phyloP scores from a whole-genome alignment of 805 yeast species.

The Saccharomycopsis sp. region DNA sequence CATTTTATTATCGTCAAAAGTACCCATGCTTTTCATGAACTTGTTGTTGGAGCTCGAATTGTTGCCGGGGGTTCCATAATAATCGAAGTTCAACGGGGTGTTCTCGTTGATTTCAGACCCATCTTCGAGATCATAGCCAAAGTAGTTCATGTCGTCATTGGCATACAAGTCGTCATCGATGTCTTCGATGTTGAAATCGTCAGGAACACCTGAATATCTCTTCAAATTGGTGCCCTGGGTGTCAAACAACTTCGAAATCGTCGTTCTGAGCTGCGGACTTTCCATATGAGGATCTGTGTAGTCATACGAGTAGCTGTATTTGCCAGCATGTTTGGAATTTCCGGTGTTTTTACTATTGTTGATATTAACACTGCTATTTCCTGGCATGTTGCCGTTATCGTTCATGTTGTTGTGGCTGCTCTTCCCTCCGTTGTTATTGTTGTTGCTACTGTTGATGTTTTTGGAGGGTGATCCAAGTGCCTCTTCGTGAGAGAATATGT shows the following conservation, averaged over 20 bases:
- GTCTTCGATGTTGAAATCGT: conserved; percentile 43
- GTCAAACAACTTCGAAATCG: conserved; percentile 69
- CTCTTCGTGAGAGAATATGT: not conserved
- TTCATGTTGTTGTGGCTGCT: conserved; percentile 3
- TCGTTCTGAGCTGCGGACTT: conserved; percentile 45
- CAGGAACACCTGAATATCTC: conserved; percentile 66
- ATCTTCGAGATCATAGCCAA: conserved; percentile 24
- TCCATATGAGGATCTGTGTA: not conserved
- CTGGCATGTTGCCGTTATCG: conserved; percentile 13
- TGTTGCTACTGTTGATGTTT: not conserved
- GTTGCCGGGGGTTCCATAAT: conserved; percentile 4
- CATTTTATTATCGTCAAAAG: conserved; percentile 16
- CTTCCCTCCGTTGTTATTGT: conserved; percentile 8
- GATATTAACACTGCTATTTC: not conserved
- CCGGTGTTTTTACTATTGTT: not conserved
- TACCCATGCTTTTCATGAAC: conserved; percentile 8
- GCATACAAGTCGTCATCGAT: conserved; percentile 38
- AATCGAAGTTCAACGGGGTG: conserved; percentile 19
- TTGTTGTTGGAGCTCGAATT: too few species aligned
- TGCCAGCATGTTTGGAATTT: not conserved
- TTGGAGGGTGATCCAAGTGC: not conserved
- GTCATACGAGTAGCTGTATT: not conserved
- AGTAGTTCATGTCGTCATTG: conserved; percentile 29
- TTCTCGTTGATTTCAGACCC: conserved; percentile 18
- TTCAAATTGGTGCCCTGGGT: conserved; percentile 66